phyloP scores from a whole-genome alignment of 2,329 filamentous ascomycete genomes.

The Achaetomium macrosporum region DNA sequence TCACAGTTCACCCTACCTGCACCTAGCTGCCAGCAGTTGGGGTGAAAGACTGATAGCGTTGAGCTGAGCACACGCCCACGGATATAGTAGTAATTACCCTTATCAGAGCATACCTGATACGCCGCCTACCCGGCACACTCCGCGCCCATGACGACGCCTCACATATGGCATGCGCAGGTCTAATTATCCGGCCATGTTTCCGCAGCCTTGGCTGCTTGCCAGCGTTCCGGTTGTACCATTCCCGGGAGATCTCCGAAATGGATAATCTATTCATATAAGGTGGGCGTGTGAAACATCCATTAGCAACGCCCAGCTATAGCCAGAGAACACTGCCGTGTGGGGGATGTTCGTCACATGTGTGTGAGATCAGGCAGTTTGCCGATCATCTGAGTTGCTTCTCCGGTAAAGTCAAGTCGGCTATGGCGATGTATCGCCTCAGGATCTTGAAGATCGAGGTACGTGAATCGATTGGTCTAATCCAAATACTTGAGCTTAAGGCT shows the following conservation, averaged over 20 bases:
- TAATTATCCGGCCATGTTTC: not conserved
- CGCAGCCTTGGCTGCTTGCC: not conserved
- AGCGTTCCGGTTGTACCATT: not conserved
- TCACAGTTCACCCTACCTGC: not conserved
- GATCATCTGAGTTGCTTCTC: not conserved
- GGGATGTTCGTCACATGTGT: not conserved
- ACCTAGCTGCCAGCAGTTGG: too few species aligned
- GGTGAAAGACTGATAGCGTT: too few species aligned
- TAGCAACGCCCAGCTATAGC: not conserved
- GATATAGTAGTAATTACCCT: not conserved
- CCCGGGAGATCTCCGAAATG: not conserved
- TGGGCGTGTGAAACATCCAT: not conserved
- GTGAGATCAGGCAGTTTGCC: not conserved
- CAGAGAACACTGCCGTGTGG: not conserved
- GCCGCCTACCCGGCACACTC: not conserved
- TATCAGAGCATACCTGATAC: not conserved
- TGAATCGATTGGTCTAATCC: too few species aligned
- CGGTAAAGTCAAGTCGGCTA: too few species aligned
- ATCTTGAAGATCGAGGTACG: too few species aligned
- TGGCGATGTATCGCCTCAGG: too few species aligned
- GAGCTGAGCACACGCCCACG: too few species aligned
- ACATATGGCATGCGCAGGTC: not conserved
- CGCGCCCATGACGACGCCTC: constrained; percentile 1
- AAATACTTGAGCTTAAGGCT: too few species aligned
- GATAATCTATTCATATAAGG: constrained; percentile 1